These are phyloP conservation scores for Leptographium wingfieldii DNA, from an alignment of 2,329 filamentous ascomycete species.

Conservation along the genomic window DNA sequence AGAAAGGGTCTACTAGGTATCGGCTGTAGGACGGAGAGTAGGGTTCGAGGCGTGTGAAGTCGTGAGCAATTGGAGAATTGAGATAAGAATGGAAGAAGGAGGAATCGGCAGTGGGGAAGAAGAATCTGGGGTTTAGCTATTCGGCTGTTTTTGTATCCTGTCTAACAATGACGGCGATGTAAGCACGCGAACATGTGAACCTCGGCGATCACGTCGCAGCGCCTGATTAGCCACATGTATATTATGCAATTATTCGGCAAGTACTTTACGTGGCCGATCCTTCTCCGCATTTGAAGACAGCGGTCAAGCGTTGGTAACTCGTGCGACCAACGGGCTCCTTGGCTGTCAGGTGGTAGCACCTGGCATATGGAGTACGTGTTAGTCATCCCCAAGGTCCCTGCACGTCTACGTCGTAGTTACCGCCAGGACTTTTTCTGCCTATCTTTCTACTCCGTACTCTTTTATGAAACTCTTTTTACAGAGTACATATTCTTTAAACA, in stretches of 20 bases:
- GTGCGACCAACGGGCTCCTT: too few species aligned
- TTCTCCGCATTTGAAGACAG: background rate
- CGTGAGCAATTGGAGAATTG: background rate
- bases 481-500: too few species aligned
- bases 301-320: background rate
- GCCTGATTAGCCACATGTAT: background rate
- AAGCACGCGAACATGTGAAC: constrained; percentile 7
- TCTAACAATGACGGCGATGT: background rate
- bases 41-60: background rate
- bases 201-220: constrained; percentile 2
- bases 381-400: too few species aligned
- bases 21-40: background rate
- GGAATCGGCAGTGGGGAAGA: background rate
- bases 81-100: background rate
- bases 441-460: too few species aligned
- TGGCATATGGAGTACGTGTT: too few species aligned
- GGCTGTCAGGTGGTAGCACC: too few species aligned
- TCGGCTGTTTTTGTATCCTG: background rate
- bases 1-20: too few species aligned
- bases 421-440: too few species aligned
- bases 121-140: background rate
- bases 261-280: background rate
- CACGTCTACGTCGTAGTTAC: too few species aligned
- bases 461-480: too few species aligned
- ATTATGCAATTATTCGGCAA: background rate